Evolutionary conservation across 768 basidiomycete genomes (phyloP).

Genomic region (Kwoniella dejecticola): DNA sequence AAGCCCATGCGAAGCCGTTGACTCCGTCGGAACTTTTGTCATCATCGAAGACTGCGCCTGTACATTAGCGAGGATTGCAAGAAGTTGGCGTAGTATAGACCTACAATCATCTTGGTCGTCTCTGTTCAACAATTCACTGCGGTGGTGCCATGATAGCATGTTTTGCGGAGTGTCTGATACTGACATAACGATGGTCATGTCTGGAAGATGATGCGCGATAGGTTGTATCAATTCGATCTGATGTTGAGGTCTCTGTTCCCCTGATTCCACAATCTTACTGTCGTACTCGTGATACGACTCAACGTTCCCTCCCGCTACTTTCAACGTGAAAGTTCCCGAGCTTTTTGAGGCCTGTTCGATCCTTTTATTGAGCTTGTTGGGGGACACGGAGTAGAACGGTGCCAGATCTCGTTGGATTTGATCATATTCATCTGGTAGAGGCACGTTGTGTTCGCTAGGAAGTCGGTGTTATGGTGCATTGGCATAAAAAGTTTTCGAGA

Average conservation of each 20-base stretch:
- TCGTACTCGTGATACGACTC: conserved; percentile 13
- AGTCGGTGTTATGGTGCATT: neutral
- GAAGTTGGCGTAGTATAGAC: neutral
- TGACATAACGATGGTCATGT: conserved; percentile 22
- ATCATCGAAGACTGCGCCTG: neutral
- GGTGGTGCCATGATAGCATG: conserved; percentile 17
- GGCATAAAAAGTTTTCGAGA: too few species aligned
- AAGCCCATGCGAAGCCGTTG: conserved; percentile 20
- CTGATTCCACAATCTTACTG: conserved; percentile 11
- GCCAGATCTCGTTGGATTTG: conserved; percentile 30
- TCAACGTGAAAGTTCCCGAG: conserved; percentile 25
- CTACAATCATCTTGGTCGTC: conserved; percentile 26
- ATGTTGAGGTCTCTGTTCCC: conserved; percentile 17
- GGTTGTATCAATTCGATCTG: conserved; percentile 25
- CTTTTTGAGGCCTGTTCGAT: conserved; percentile 12
- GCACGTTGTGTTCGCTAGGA: conserved; percentile 33
- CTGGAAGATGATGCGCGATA: conserved; percentile 24
- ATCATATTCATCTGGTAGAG: conserved; percentile 39
- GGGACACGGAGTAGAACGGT: conserved; percentile 25
- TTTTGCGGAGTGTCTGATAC: conserved; percentile 25
- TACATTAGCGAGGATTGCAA: neutral
- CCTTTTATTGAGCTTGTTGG: conserved; percentile 18
- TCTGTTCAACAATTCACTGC: conserved; percentile 17
- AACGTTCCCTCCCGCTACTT: conserved; percentile 14
- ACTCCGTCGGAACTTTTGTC: conserved; percentile 11